Percentiles rank a stretch among this genome's conserved stretches.
phyloP scores from a whole-genome alignment of 179 eudicot genomes.

The Silene noctiflora region DNA sequence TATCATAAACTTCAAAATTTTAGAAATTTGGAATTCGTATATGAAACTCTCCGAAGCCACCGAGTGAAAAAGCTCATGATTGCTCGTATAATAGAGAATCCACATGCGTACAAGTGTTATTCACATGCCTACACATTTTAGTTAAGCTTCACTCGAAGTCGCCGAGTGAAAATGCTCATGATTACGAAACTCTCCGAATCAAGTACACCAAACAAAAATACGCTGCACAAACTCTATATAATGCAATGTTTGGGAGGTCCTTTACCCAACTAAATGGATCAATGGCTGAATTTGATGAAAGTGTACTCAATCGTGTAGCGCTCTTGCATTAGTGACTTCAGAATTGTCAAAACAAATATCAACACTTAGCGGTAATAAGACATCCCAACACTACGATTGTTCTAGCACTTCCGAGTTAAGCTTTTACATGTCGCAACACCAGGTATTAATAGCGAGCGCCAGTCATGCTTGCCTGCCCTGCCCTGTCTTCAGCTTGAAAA shows the following conservation, averaged over 20 bases:
- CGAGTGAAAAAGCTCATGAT: too few species aligned
- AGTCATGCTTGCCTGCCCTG: slow-evolving; percentile 3
- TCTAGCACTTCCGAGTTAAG: slow-evolving; percentile 2
- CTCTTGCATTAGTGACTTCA: background rate
- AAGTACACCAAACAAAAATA: background rate
- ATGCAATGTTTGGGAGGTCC: background rate
- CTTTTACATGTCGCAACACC: slow-evolving; percentile 21
- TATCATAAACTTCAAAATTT: too few species aligned
- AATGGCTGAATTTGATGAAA: too few species aligned
- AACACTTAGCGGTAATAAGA: slow-evolving; percentile 7
- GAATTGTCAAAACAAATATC: slow-evolving; percentile 19
- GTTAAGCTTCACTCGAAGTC: too few species aligned
- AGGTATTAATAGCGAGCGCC: slow-evolving; percentile 8
- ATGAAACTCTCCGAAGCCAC: too few species aligned
- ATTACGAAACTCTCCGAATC: too few species aligned
- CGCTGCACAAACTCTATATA: background rate
- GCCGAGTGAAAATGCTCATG: too few species aligned
- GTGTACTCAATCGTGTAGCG: background rate
- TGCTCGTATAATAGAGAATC: too few species aligned
- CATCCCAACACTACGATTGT: slow-evolving; percentile 10
- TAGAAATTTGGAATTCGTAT: too few species aligned
- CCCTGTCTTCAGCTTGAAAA: slow-evolving; percentile 11
- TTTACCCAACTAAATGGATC: background rate
- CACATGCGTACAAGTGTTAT: too few species aligned
- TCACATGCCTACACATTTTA: too few species aligned